Evolutionary conservation across 148 eudicot species (phyloP).

Genomic region (Vaccinium vitisidaea): DNA sequence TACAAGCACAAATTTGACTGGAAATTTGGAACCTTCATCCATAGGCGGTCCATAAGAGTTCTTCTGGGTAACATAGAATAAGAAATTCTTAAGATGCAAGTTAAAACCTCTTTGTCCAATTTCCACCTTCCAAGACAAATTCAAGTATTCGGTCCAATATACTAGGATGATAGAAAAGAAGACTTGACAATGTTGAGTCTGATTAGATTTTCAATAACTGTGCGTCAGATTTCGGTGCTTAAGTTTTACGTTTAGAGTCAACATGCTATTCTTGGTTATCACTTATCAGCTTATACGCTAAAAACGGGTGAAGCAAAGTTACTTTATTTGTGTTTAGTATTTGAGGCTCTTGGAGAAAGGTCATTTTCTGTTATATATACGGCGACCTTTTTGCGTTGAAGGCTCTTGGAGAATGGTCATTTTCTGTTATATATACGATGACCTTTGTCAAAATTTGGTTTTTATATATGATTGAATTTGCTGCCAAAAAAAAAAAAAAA

Average conservation of each 20-base stretch:
- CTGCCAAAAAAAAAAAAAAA: neutral
- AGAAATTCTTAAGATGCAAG: neutral
- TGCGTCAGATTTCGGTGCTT: neutral
- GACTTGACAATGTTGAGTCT: neutral
- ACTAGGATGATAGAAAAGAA: neutral
- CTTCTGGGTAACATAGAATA: neutral
- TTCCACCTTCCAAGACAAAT: neutral
- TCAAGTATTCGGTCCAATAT: neutral
- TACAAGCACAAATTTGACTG: neutral
- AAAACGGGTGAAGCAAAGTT: neutral
- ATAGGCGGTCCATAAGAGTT: neutral
- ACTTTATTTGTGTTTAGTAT: neutral
- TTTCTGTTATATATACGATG: neutral
- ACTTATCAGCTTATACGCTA: neutral
- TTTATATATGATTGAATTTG: constrained; percentile 5
- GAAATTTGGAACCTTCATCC: neutral
- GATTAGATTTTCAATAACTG: neutral
- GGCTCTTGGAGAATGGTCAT: neutral
- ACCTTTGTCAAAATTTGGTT: neutral
- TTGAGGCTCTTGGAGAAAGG: neutral
- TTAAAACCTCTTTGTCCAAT: neutral
- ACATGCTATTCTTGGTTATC: neutral
- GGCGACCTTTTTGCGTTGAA: neutral
- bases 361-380: neutral
- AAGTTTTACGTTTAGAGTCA: neutral